Base-by-base conservation (phyloP, 208 protist genomes). In the Vickermania spadyakhi region DNA sequence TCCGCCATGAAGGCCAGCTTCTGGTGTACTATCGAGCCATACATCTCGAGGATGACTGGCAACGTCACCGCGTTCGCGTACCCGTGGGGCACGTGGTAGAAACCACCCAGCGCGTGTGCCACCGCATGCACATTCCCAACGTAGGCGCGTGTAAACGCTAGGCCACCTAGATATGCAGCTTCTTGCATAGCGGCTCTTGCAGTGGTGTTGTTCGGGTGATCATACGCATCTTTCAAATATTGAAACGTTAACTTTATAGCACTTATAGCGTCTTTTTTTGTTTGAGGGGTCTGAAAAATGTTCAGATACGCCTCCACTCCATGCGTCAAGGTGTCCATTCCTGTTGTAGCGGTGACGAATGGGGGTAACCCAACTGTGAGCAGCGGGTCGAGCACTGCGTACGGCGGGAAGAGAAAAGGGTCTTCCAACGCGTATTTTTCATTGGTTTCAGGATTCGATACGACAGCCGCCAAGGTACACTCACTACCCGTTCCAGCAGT, bases 401-500 rank as follows among this genome's bases (percentile, higher is more conserved):
- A 77, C 49, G 58, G 62, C 2, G 87, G 84, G 2, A 81, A 50
- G 2, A 96, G 68, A 21, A 81, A 66, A 14, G 67, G 75, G 68
- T 86, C 75, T 61, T 78, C 69, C 18, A 92, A 49, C 11, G 79
- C 68, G 57, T 84, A 83, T 64, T 92, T 92, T 57, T 87, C 73
- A 28, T 72, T 62, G 23, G 45, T 62, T 28, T 58, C 58, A 22
- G 64, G 22, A 31, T 79, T 73, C 5, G 75, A 68, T 3, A 96
- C 70, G 28, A 96, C 84, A 7, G 85, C 66, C 26, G 89, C 87
- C 23, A 86, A 72, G 3, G 90, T 96, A 55, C 81, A 83, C 73
- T 96, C 90, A 25, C 79, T 90, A 53, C 87, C 90, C 7, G 87
- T 96, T 41, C 87, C 90, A 21, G 84, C 78, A 14, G 90, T 94